These are phyloP conservation scores for Myxozyma monticola DNA, from an alignment of 805 yeast genomes.

Conservation along the genomic window DNA sequence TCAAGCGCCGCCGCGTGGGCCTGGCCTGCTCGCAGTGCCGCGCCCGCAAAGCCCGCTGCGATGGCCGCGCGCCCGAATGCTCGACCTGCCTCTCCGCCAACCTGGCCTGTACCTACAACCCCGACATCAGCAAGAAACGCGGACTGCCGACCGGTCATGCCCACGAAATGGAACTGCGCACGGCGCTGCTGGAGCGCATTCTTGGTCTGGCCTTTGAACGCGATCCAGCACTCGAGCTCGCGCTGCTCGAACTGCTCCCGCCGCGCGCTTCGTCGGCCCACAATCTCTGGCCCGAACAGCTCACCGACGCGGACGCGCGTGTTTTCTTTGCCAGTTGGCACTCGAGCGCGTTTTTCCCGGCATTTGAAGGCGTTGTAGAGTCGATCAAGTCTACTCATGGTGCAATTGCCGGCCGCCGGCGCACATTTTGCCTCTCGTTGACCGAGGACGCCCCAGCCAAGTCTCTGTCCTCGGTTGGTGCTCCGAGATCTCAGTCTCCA, in stretches of 20 bases:
- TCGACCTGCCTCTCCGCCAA: constrained; percentile 10
- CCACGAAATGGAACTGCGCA: constrained; percentile 23
- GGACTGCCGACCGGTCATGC: constrained; percentile 25
- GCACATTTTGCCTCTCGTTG: not conserved
- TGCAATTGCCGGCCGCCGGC: constrained; percentile 14
- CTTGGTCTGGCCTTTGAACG: constrained; percentile 8
- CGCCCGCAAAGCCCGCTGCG: constrained; percentile 18
- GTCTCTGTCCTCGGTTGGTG: not conserved
- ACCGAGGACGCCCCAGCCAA: not conserved
- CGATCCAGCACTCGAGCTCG: constrained; percentile 4
- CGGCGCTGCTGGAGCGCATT: constrained; percentile 10
- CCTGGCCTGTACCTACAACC: constrained; percentile 11
- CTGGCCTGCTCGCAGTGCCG: constrained; percentile 23
- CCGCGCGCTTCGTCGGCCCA: not conserved
- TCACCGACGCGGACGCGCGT: not conserved
- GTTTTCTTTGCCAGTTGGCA: constrained; percentile 8
- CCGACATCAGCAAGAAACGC: constrained; percentile 14
- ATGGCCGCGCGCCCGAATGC: constrained; percentile 16
- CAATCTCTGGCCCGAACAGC: constrained; percentile 6
- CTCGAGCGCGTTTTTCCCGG: constrained; percentile 2
- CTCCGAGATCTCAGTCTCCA: not conserved
- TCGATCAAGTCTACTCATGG: constrained; percentile 6
- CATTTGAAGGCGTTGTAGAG: constrained; percentile 11
- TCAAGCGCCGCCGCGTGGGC: constrained; percentile 13
- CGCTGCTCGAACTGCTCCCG: constrained; percentile 1